Conservation (phyloP, 352 stramenopile genomes). For the Globisporangium parvum region DNA sequence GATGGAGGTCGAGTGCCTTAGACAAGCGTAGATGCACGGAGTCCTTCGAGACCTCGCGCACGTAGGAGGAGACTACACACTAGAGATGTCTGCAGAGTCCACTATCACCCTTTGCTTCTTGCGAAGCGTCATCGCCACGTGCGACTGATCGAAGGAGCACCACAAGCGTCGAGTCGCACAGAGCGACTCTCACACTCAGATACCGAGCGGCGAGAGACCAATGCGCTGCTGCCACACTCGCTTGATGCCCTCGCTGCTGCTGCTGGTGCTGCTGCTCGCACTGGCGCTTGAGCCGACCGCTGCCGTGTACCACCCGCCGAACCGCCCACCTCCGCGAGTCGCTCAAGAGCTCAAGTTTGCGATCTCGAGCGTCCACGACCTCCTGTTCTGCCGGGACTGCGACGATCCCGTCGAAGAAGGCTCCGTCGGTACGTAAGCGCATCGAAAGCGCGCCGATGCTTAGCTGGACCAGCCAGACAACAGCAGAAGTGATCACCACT, state of each 20-base stretch:
- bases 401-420: slow-evolving; percentile 17
- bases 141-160: no score
- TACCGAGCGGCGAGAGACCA: no score
- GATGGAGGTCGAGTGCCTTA: neutral
- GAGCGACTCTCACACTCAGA: neutral
- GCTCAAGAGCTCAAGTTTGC: slow-evolving; percentile 9
- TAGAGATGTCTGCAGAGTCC: no score
- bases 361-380: slow-evolving; percentile 15
- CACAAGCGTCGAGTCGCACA: no score
- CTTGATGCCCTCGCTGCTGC: neutral
- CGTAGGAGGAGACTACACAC: no score
- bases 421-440: slow-evolving; percentile 11
- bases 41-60: no score
- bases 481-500: no score
- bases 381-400: slow-evolving; percentile 22
- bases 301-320: neutral
- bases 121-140: no score
- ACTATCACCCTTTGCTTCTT: no score
- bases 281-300: neutral
- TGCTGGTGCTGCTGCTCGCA: neutral
- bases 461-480: no score
- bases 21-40: no score
- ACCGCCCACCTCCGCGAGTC: neutral
- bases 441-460: no score
- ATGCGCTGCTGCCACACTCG: neutral